Evolutionary conservation across 768 basidiomycete genomes (phyloP), one percentile per base, ranked within the genome.

Genomic region (Hericium coralloides): DNA sequence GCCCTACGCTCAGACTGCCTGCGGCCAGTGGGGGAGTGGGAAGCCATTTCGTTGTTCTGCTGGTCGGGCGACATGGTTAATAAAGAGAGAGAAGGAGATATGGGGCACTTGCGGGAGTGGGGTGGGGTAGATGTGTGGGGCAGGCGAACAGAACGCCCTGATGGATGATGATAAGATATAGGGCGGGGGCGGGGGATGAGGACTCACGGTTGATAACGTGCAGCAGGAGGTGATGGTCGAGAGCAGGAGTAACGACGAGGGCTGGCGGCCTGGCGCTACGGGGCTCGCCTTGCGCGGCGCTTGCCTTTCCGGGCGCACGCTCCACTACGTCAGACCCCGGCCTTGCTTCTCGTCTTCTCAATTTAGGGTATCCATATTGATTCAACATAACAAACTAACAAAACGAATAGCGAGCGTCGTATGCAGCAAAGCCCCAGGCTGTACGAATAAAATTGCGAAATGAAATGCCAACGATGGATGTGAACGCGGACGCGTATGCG

Each of bases 1-100:
- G 61, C 70, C 64, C 79, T 75, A 61, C 80, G 79, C 52, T 67
- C 73, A 22, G 75, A 45, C 6, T 4, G 12, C 25, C 48, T 49
- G 48, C 43, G 43, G 22, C 22, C 43, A 45, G 43, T 14, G 0
- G 7, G 22, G 4, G 5, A 8, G 31, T 31, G 50, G 55, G 62
- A 64, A 22, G 70, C 66, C 70, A 72, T 73, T 31, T 31, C 31
- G 58, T 65, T 69, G 50, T 69, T 68, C 48, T 49, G 25, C 14
- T 15, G 25, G 22, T 20, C 14, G 12, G 18, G 2, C 17, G 63
- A 60, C 63, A 69, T 4, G 38, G 39, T 17, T 37, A 20, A 18
- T 17, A 38, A 38, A 20, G 49, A 49, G n/a, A 49, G 38, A 25
- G 56, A 57, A 10, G 36, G 26, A 47, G 26, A 26, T 18, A 43